Evolutionary conservation across 345 rosid genomes (phyloP), one percentile per base, ranked within the genome.

Genomic region (Brassica cretica): DNA sequence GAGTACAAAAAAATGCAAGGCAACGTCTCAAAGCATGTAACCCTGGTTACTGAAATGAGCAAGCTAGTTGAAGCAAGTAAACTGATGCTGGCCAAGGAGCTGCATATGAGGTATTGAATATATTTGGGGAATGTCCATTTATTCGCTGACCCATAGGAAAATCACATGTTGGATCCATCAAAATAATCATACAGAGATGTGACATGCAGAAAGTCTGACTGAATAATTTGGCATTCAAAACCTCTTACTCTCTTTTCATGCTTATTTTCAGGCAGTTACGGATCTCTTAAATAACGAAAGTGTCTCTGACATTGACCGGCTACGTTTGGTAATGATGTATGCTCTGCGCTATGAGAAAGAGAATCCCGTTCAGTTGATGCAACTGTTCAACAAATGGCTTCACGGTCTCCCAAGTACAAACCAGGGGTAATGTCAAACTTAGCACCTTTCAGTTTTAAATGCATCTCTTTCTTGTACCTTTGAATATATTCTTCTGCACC

Each of bases 41-140:
- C 96, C 10, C 81, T 95, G 86, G 99, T 93, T 46, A 95, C 99
- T 62, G 99, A 95, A 80, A 91, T 91, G 97, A 93, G 97, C 89
- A 91, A 87, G 86, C 83, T 93, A 60, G 99, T 95, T 80, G 92
- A 91, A 82, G 96, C 89, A 79, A 82, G 90, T 85, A 95, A 88
- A 80, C 94, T 95, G 77, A 95, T 95, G 97, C 14, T 82, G 84
- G 97, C 56, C 98, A 95, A 85, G 99, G 80, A 68, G 96, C 99
- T 73, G 98, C 99, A 56, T 93, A 91, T 84, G 99, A 93, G 99
- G 99, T 95, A 84, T 39, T 33, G 29, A 69, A 71, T 39, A 32
- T 11, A 11, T 70, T 5, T 33, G 39, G 39, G 25, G 73, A 16
- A 3, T 37, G 7, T 39, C 35, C 68, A 6, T 71, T 41, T 58